phyloP scores from a whole-genome alignment of 306 rosid genomes.

The Glycine latifolia region DNA sequence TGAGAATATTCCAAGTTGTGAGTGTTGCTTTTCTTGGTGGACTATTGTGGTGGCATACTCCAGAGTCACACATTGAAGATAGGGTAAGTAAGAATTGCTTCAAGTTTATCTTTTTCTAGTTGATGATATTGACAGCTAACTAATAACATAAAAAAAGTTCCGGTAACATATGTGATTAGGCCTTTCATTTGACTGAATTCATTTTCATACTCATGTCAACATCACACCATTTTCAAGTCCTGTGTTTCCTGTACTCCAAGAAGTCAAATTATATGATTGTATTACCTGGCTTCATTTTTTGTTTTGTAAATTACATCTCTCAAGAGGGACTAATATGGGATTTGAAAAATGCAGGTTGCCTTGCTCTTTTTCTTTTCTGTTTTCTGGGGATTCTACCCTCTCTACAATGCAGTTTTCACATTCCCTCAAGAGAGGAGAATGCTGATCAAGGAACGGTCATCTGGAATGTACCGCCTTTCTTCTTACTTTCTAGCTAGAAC shows the following conservation, averaged over 20 bases:
- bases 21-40: constrained; percentile 96
- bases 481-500: constrained; percentile 93
- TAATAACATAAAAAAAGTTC: constrained; percentile 29
- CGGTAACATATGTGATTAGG: constrained; percentile 5
- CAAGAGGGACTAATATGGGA: constrained; percentile 40
- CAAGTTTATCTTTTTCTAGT: neutral
- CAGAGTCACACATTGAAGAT: constrained; percentile 83
- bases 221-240: constrained; percentile 28
- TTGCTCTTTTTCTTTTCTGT: constrained; percentile 98
- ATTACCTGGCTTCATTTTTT: constrained; percentile 21
- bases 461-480: constrained; percentile 93
- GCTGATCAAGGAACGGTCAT: constrained; percentile 86
- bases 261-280: constrained; percentile 19
- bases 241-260: constrained; percentile 18
- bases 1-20: constrained; percentile 90
- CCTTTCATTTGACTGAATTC: neutral
- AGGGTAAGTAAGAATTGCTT: constrained; percentile 66
- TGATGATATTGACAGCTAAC: constrained; percentile 17
- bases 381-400: constrained; percentile 99
- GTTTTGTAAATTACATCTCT: neutral
- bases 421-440: constrained; percentile 95
- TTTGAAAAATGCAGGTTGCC: constrained; percentile 67
- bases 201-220: constrained; percentile 24
- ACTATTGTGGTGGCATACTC: constrained; percentile 98
- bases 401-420: constrained; percentile 98